Evolutionary conservation across 225 moss, liverwort and hornwort species (phyloP).

Genomic region (Bryoerythrophyllum caledonicum): DNA sequence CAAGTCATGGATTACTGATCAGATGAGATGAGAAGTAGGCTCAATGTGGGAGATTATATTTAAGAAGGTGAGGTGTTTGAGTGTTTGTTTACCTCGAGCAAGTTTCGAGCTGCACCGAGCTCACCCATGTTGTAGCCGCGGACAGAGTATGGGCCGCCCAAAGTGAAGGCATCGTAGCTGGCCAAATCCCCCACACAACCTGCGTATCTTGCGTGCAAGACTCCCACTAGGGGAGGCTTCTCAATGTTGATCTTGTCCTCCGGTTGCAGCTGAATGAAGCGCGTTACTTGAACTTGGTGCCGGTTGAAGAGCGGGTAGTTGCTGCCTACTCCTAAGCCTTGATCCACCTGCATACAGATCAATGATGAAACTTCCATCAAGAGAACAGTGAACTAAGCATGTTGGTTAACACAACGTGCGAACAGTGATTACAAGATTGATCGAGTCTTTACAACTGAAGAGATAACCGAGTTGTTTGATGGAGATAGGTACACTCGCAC

Average conservation of each 20-base stretch:
- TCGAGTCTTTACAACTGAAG: no score
- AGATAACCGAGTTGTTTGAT: no score
- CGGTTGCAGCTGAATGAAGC: slow-evolving; percentile 72
- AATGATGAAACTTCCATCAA: neutral
- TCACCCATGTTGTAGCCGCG: slow-evolving; percentile 92
- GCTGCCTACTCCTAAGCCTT: slow-evolving; percentile 84
- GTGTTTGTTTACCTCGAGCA: slow-evolving; percentile 45
- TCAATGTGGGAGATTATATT: no score
- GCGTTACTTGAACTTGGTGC: slow-evolving; percentile 70
- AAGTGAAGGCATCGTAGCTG: slow-evolving; percentile 85
- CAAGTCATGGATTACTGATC: no score
- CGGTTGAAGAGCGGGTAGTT: slow-evolving; percentile 84
- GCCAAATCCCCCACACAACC: slow-evolving; percentile 92
- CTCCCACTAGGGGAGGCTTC: slow-evolving; percentile 74
- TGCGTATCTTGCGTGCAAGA: slow-evolving; percentile 77
- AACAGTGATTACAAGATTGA: no score
- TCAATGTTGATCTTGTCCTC: slow-evolving; percentile 66
- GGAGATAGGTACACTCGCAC: no score
- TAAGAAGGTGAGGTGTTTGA: neutral
- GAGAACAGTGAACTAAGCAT: no score
- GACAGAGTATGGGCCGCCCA: slow-evolving; percentile 88
- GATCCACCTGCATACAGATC: slow-evolving; percentile 56
- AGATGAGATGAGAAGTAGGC: no score
- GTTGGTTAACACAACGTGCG: no score
- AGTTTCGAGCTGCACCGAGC: slow-evolving; percentile 78